phyloP scores from a whole-genome alignment of 1,284 basidiomycete genomes.

The Chiua sp. region DNA sequence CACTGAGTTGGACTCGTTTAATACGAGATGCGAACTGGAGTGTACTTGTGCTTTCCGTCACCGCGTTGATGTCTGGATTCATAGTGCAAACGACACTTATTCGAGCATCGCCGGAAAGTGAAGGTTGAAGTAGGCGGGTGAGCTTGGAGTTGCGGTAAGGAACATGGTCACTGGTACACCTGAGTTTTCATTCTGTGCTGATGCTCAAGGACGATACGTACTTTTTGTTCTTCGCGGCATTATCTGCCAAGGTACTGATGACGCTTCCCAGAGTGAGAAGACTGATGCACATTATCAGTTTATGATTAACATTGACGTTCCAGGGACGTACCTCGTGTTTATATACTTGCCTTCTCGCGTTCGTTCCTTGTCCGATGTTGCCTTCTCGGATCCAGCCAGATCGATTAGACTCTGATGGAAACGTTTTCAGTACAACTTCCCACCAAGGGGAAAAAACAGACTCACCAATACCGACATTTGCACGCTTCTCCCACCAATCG shows the following conservation, averaged over 20 bases:
- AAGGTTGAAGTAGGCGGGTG: slow-evolving; percentile 95
- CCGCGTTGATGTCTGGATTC: slow-evolving; percentile 79
- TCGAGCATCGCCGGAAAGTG: slow-evolving; percentile 91
- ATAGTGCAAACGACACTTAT: slow-evolving; percentile 98
- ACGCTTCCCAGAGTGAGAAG: slow-evolving; percentile 90
- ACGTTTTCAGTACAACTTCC: slow-evolving; percentile 25
- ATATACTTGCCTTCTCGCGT: slow-evolving; percentile 95
- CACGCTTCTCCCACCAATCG: slow-evolving; percentile 74
- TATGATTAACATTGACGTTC: not conserved
- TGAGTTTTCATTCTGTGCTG: slow-evolving; percentile 5
- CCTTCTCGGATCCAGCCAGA: slow-evolving; percentile 96
- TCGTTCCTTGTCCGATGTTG: slow-evolving; percentile 91
- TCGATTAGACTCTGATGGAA: slow-evolving; percentile 80
- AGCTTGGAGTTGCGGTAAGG: slow-evolving; percentile 96
- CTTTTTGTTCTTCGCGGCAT: slow-evolving; percentile 79
- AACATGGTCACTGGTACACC: slow-evolving; percentile 72
- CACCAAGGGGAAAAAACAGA: not conserved
- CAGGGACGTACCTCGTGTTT: slow-evolving; percentile 72
- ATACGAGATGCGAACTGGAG: slow-evolving; percentile 89
- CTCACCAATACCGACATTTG: slow-evolving; percentile 82
- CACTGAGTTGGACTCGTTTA: slow-evolving; percentile 85
- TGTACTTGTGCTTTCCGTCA: slow-evolving; percentile 84
- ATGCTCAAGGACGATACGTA: slow-evolving; percentile 29
- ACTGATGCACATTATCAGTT: slow-evolving; percentile 44
- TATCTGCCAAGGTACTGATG: slow-evolving; percentile 88